Conservation (phyloP, 306 rosid genomes). For the Pyrus betulifolia region DNA sequence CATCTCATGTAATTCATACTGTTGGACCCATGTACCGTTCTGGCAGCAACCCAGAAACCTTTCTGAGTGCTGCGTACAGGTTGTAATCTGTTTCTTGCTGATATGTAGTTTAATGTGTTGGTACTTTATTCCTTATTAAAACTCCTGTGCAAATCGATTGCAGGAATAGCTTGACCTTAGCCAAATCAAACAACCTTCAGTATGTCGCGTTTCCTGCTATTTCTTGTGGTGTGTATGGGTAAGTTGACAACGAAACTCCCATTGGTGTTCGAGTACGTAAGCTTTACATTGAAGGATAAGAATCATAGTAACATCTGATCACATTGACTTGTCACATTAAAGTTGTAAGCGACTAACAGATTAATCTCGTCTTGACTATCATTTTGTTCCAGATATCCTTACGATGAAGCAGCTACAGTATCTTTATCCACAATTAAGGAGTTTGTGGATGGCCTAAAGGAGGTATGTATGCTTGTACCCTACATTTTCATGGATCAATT, state of each 20-base stretch:
- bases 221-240: slow-evolving; percentile 86
- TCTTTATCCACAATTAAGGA: slow-evolving; percentile 63
- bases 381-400: slow-evolving; percentile 57
- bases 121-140: not conserved
- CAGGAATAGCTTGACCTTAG: slow-evolving; percentile 77
- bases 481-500: not conserved
- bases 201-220: slow-evolving; percentile 83
- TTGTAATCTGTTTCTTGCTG: slow-evolving; percentile 6
- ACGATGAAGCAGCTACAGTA: slow-evolving; percentile 61
- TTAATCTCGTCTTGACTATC: not conserved
- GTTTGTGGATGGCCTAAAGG: slow-evolving; percentile 54
- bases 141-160: slow-evolving; percentile 7
- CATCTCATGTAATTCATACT: slow-evolving; percentile 71
- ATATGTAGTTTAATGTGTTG: not conserved
- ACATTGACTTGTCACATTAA: not conserved
- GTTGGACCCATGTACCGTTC: slow-evolving; percentile 67
- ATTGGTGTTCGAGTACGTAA: not conserved
- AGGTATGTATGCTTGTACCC: slow-evolving; percentile 32
- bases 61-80: slow-evolving; percentile 75
- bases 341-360: not conserved
- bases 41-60: slow-evolving; percentile 41
- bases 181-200: slow-evolving; percentile 57
- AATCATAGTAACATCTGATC: not conserved
- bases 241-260: slow-evolving; percentile 20
- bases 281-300: not conserved